Percentiles rank a stretch among this genome's conserved stretches.
Conservation (phyloP, 768 basidiomycete species). For the Rhodotorula toruloides region DNA sequence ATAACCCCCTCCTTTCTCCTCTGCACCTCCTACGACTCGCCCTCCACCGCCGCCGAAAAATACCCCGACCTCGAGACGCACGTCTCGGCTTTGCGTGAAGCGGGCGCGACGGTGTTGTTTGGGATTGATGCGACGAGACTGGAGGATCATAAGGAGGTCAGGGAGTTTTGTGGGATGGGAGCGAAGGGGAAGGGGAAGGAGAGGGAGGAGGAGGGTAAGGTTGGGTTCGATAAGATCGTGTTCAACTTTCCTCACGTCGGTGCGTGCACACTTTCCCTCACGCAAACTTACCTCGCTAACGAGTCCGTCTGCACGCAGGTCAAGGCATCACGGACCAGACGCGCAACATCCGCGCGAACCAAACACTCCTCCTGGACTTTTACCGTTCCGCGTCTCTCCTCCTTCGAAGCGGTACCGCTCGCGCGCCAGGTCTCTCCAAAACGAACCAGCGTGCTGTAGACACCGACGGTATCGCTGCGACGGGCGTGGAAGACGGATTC, state of each 20-base stretch:
- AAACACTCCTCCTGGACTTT: conserved; percentile 73
- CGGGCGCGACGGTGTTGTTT: conserved; percentile 70
- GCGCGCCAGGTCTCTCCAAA: neutral
- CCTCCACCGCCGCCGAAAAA: conserved; percentile 69
- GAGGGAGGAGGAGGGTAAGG: conserved; percentile 5
- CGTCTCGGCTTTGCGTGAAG: conserved; percentile 55
- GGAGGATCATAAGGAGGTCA: conserved; percentile 58
- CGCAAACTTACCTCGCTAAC: neutral
- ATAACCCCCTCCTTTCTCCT: conserved; percentile 53
- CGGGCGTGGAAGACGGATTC: neutral
- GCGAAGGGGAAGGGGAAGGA: conserved; percentile 15
- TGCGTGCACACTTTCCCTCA: conserved; percentile 46
- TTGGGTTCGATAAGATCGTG: conserved; percentile 68
- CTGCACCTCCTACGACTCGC: conserved; percentile 79
- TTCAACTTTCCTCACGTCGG: conserved; percentile 98
- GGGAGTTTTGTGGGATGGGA: conserved; percentile 48
- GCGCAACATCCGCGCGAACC: conserved; percentile 85
- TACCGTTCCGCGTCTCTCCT: conserved; percentile 65
- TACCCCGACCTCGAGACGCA: conserved; percentile 65
- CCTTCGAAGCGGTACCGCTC: conserved; percentile 54
- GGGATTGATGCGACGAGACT: conserved; percentile 76
- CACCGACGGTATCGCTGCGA: neutral
- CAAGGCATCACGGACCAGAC: conserved; percentile 84
- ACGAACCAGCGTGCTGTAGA: neutral
- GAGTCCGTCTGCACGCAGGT: conserved; percentile 39